phyloP scores from a whole-genome alignment of 768 basidiomycete genomes.

The Panellus pusillus region DNA sequence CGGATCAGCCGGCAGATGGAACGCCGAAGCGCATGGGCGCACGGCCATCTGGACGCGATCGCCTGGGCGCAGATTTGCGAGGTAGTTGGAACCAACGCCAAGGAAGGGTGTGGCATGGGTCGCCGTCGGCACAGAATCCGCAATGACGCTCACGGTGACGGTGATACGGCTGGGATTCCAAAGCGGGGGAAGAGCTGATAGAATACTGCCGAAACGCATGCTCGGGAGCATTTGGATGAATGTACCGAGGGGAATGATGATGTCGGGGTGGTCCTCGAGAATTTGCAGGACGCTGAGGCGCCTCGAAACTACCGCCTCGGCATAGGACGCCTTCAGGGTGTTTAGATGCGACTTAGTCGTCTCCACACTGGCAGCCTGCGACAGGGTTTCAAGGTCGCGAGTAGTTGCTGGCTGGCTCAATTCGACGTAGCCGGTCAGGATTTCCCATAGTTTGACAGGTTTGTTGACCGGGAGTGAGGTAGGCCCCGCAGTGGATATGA shows the following conservation, averaged over 20 bases:
- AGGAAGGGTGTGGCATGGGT: constrained; percentile 31
- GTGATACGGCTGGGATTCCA: constrained; percentile 39
- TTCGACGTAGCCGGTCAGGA: constrained; percentile 47
- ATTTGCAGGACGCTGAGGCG: constrained; percentile 43
- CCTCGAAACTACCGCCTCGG: constrained; percentile 31
- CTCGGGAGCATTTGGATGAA: constrained; percentile 43
- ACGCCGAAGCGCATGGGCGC: constrained; percentile 35
- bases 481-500: constrained; percentile 33
- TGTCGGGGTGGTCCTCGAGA: constrained; percentile 35
- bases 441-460: constrained; percentile 33
- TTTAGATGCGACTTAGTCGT: constrained; percentile 27
- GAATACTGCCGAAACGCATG: constrained; percentile 51
- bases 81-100: constrained; percentile 46
- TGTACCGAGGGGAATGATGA: constrained; percentile 33
- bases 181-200: constrained; percentile 48
- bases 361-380: constrained; percentile 25
- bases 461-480: constrained; percentile 38
- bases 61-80: constrained; percentile 38
- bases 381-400: constrained; percentile 36
- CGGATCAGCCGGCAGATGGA: constrained; percentile 36
- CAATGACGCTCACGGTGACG: constrained; percentile 44
- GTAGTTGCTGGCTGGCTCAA: constrained; percentile 46
- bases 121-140: constrained; percentile 33
- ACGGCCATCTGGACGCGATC: constrained; percentile 42
- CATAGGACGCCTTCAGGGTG: constrained; percentile 29